Percentiles rank a stretch among this genome's conserved stretches.
These are phyloP conservation scores for Candida boleticola DNA, from an alignment of 805 yeast species.

Conservation along the genomic window DNA sequence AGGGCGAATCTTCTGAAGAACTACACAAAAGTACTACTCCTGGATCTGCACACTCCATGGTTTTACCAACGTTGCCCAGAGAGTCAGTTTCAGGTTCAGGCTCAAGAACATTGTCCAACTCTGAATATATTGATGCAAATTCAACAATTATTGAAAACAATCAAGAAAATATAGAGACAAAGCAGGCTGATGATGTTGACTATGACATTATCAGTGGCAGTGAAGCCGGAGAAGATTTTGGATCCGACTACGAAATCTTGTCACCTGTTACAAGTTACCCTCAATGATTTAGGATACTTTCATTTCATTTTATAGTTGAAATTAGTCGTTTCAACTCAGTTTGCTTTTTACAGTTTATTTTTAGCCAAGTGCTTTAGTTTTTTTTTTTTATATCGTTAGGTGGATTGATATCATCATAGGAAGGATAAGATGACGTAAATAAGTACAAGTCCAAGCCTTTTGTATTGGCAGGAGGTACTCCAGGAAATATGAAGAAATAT, in stretches of 20 bases:
- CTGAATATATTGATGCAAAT: slow-evolving; percentile 22
- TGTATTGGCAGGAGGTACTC: not conserved
- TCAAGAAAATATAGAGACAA: not conserved
- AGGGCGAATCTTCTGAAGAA: not conserved
- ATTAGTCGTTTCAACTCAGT: too few relatives aligned
- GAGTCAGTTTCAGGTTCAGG: slow-evolving; percentile 16
- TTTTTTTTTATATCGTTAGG: not conserved
- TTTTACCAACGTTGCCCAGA: slow-evolving; percentile 29
- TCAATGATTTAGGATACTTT: not conserved
- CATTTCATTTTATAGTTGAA: too few relatives aligned
- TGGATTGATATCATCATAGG: not conserved
- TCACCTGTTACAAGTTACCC: slow-evolving; percentile 19
- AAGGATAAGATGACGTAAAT: not conserved
- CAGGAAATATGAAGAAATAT: not conserved
- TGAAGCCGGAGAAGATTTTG: slow-evolving; percentile 22
- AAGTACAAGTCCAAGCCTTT: not conserved
- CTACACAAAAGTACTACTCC: slow-evolving; percentile 4
- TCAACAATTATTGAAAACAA: slow-evolving; percentile 9
- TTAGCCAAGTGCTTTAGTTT: too few relatives aligned
- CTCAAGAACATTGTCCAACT: slow-evolving; percentile 11
- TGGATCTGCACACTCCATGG: slow-evolving; percentile 26
- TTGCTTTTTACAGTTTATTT: too few relatives aligned
- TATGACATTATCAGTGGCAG: slow-evolving; percentile 31
- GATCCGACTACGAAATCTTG: slow-evolving; percentile 39
- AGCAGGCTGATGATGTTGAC: slow-evolving; percentile 21